Evolutionary conservation across 1,139 yeast genomes (phyloP).

Genomic region (Sugiyamaella novakii): DNA sequence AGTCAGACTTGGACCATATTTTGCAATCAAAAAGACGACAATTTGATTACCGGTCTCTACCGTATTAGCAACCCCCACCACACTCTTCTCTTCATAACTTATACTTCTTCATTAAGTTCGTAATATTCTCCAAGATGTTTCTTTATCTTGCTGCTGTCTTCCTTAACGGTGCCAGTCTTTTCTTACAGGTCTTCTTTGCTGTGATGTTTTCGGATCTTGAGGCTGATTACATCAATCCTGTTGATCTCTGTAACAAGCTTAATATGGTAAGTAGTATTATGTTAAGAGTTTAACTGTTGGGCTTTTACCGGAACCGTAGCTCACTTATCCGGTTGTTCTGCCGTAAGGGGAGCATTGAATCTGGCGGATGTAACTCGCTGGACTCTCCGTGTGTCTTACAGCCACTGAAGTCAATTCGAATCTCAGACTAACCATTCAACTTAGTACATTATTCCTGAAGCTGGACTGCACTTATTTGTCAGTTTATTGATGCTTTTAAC

Average conservation of each 20-base stretch:
- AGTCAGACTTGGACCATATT: too few relatives aligned
- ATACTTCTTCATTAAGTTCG: too few relatives aligned
- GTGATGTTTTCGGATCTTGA: constrained; percentile 87
- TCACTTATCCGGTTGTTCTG: not conserved
- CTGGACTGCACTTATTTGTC: constrained; percentile 70
- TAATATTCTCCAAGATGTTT: constrained; percentile 22
- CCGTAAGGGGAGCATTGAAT: too few relatives aligned
- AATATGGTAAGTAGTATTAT: constrained; percentile 47
- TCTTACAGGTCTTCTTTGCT: constrained; percentile 84
- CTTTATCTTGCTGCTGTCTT: constrained; percentile 54
- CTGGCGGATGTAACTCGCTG: too few relatives aligned
- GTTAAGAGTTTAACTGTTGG: constrained; percentile 2
- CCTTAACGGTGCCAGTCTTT: constrained; percentile 78
- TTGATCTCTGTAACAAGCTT: constrained; percentile 85
- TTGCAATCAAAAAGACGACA: not conserved
- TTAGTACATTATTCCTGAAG: constrained; percentile 77
- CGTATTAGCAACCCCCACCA: too few relatives aligned
- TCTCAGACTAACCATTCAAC: constrained; percentile 18
- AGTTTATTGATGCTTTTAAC: constrained; percentile 67
- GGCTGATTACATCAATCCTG: constrained; percentile 90
- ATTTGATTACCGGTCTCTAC: too few relatives aligned
- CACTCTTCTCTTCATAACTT: too few relatives aligned
- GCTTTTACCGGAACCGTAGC: not conserved
- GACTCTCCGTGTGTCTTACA: not conserved
- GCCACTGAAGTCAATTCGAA: too few relatives aligned